Conservation (phyloP, 306 rosid species). For the Cucurbita argyrosperma region DNA sequence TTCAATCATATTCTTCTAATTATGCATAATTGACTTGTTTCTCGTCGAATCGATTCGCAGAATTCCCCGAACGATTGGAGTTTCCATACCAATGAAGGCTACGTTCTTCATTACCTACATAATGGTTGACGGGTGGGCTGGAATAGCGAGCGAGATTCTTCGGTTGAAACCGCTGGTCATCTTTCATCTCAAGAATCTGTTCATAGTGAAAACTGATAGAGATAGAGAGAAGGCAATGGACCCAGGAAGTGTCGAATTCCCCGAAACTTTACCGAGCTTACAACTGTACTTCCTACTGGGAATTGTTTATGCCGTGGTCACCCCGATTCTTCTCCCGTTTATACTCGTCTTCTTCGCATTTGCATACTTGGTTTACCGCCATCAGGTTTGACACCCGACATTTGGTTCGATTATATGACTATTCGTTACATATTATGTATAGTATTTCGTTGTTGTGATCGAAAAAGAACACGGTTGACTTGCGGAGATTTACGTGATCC, state of each 20-base stretch:
- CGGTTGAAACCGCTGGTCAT: conserved; percentile 83
- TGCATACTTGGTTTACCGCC: conserved; percentile 93
- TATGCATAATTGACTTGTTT: background rate
- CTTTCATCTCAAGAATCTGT: conserved; percentile 83
- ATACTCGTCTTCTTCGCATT: conserved; percentile 83
- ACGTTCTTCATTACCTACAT: conserved; percentile 95
- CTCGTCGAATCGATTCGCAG: conserved; percentile 25
- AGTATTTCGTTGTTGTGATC: background rate
- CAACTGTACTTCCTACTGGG: conserved; percentile 93
- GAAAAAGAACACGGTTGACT: background rate
- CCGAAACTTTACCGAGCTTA: conserved; percentile 79
- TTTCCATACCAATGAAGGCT: conserved; percentile 92
- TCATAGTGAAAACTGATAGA: conserved; percentile 88
- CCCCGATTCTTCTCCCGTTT: conserved; percentile 96
- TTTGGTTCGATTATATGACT: background rate
- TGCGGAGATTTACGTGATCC: background rate
- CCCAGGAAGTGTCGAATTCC: conserved; percentile 81
- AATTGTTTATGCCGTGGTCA: conserved; percentile 81
- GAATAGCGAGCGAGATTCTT: conserved; percentile 87
- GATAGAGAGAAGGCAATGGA: conserved; percentile 80
- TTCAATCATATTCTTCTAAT: background rate
- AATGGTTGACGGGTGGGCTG: conserved; percentile 99
- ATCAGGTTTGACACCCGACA: conserved; percentile 51
- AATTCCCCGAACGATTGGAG: conserved; percentile 93
- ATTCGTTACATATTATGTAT: background rate